Percentiles rank a stretch among this genome's conserved stretches.
These are phyloP conservation scores for Verruconis gallopava DNA, from an alignment of 2,329 filamentous ascomycete genomes.

Conservation along the genomic window DNA sequence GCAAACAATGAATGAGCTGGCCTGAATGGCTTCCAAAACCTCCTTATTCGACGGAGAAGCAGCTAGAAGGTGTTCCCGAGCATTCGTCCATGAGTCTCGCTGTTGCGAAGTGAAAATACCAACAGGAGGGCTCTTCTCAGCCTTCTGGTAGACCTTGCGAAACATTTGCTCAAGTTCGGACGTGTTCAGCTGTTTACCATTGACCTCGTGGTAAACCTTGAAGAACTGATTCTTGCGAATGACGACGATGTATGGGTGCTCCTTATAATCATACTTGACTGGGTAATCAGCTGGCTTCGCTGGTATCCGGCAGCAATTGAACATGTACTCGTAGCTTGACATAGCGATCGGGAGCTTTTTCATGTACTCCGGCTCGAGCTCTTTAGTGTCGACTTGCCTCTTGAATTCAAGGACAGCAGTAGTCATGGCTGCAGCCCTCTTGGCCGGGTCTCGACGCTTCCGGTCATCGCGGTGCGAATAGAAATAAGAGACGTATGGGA, in stretches of 20 bases:
- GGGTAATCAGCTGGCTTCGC: constrained; percentile 71
- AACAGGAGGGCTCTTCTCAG: constrained; percentile 58
- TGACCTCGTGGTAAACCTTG: constrained; percentile 72
- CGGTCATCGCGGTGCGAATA: constrained; percentile 96
- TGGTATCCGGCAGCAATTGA: constrained; percentile 81
- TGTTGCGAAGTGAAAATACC: constrained; percentile 84
- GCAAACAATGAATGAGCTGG: constrained; percentile 81
- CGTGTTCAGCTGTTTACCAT: constrained; percentile 75
- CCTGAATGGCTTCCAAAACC: constrained; percentile 69
- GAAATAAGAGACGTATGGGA: constrained; percentile 98
- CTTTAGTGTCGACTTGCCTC: constrained; percentile 69
- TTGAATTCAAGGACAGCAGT: constrained; percentile 87
- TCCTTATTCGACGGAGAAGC: constrained; percentile 69
- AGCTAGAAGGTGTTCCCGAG: constrained; percentile 60
- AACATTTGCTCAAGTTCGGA: constrained; percentile 87
- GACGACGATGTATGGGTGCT: constrained; percentile 78
- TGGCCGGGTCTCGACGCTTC: constrained; percentile 71
- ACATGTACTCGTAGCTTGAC: constrained; percentile 99
- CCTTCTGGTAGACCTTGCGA: constrained; percentile 66
- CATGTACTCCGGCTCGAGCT: constrained; percentile 96
- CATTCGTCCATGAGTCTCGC: constrained; percentile 83
- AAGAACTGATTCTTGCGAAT: constrained; percentile 96
- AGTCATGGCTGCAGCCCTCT: constrained; percentile 83
- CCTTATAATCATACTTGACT: constrained; percentile 60
- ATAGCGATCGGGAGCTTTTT: constrained; percentile 95